Percentiles rank a stretch among this genome's conserved stretches.
Evolutionary conservation across 1,284 basidiomycete species (phyloP).

Genomic region (Uromyces viciae-fabae): DNA sequence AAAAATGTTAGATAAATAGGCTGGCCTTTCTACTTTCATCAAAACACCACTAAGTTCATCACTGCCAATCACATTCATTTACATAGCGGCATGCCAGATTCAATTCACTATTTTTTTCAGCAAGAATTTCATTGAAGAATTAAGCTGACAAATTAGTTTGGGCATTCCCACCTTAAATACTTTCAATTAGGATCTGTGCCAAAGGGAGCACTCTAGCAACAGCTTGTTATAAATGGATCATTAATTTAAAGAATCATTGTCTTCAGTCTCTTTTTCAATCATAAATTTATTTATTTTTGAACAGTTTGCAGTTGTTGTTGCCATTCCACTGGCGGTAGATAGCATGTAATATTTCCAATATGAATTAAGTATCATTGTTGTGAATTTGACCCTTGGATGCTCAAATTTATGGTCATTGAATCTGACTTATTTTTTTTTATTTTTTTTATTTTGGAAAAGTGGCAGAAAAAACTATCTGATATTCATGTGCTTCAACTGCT

Average conservation of each 20-base stretch:
- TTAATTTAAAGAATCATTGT: slow-evolving; percentile 49
- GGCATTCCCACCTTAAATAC: slow-evolving; percentile 54
- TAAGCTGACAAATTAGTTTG: slow-evolving; percentile 47
- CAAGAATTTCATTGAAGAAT: neutral
- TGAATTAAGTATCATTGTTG: slow-evolving; percentile 50
- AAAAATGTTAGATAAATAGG: too few relatives aligned
- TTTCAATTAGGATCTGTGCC: slow-evolving; percentile 51
- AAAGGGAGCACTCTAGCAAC: slow-evolving; percentile 53
- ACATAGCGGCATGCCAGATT: too few relatives aligned
- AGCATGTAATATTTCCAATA: slow-evolving; percentile 42
- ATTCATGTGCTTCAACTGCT: slow-evolving; percentile 46
- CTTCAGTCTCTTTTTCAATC: too few relatives aligned
- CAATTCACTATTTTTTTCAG: too few relatives aligned
- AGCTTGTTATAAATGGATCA: slow-evolving; percentile 52
- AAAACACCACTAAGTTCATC: too few relatives aligned
- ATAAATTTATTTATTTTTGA: neutral
- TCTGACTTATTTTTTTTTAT: neutral
- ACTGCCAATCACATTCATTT: too few relatives aligned
- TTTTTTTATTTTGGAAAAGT: slow-evolving; percentile 35
- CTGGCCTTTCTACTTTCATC: too few relatives aligned
- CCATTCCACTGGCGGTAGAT: slow-evolving; percentile 46
- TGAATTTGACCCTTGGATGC: slow-evolving; percentile 46
- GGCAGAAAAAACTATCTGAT: slow-evolving; percentile 53
- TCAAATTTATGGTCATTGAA: too few relatives aligned
- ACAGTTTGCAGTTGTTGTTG: slow-evolving; percentile 42